Evolutionary conservation across 176 grass and related monocot species (phyloP).

Genomic region (Lolium rigidum): DNA sequence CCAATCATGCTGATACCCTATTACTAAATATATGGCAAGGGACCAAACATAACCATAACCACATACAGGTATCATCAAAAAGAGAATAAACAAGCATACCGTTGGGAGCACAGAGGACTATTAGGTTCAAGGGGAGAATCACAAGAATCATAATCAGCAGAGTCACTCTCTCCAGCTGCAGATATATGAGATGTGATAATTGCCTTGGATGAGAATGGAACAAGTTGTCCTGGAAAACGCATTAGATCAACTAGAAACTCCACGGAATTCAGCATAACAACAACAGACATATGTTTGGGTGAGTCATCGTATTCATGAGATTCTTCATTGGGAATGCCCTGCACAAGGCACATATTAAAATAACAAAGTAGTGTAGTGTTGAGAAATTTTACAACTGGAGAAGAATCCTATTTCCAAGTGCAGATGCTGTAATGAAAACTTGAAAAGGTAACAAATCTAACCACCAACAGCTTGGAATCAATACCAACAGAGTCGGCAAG

Average conservation of each 20-base stretch:
- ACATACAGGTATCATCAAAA: constrained; percentile 39
- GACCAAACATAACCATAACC: constrained; percentile 19
- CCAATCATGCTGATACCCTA: background rate
- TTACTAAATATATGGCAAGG: constrained; percentile 9
- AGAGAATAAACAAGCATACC: constrained; percentile 46
- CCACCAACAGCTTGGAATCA: constrained; percentile 89
- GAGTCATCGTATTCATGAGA: constrained; percentile 77
- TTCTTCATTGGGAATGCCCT: constrained; percentile 92
- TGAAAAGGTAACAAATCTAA: constrained; percentile 55
- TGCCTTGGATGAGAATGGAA: constrained; percentile 89
- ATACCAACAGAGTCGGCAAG: constrained; percentile 91
- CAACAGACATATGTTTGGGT: constrained; percentile 87
- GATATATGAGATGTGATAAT: constrained; percentile 86
- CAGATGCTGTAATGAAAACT: constrained; percentile 17
- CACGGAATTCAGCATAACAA: constrained; percentile 67
- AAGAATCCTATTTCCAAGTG: constrained; percentile 41
- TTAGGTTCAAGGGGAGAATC: constrained; percentile 98
- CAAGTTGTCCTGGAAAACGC: constrained; percentile 92
- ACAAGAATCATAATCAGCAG: constrained; percentile 94
- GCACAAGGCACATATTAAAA: constrained; percentile 54
- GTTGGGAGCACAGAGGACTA: constrained; percentile 77
- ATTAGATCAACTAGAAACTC: constrained; percentile 95
- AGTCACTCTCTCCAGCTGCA: constrained; percentile 88
- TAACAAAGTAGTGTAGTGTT: constrained; percentile 32
- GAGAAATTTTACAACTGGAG: constrained; percentile 37